Conservation (phyloP, 2,329 filamentous ascomycete genomes). For the Sarocladium strictum region DNA sequence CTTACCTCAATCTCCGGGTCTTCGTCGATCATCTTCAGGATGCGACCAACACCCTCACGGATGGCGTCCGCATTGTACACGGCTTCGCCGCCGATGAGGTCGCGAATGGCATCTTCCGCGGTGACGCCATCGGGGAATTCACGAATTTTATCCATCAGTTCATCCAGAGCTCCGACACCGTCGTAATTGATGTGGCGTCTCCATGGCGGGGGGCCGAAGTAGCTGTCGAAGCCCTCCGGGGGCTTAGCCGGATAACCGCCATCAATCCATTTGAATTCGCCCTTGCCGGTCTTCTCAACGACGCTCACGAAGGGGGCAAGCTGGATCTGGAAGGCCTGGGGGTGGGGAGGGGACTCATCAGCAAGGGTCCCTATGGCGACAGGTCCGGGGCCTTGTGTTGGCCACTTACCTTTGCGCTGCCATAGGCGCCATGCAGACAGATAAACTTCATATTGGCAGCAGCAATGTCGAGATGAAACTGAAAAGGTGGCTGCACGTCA, state of each 20-base stretch:
- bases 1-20: constrained; percentile 25
- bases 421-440: constrained; percentile 52
- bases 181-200: constrained; percentile 30
- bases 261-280: constrained; percentile 43
- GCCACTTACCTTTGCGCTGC: constrained; percentile 44
- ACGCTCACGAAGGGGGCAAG: constrained; percentile 28
- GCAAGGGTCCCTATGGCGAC: too few species aligned
- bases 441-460: constrained; percentile 44
- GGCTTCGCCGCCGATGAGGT: constrained; percentile 29
- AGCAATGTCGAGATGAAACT: not conserved
- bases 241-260: constrained; percentile 44
- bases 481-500: not conserved
- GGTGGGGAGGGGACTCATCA: too few species aligned
- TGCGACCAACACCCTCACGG: not conserved
- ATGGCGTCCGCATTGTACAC: constrained; percentile 21
- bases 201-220: constrained; percentile 45
- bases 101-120: constrained; percentile 50
- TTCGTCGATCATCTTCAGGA: constrained; percentile 37
- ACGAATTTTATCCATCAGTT: constrained; percentile 39
- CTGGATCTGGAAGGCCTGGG: constrained; percentile 53
- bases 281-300: constrained; percentile 12
- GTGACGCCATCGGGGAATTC: constrained; percentile 47
- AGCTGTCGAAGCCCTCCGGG: constrained; percentile 48
- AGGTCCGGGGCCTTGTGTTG: constrained; percentile 1
- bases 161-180: not conserved